Evolutionary conservation across 306 rosid species (phyloP).

Genomic region (Prunus mume): DNA sequence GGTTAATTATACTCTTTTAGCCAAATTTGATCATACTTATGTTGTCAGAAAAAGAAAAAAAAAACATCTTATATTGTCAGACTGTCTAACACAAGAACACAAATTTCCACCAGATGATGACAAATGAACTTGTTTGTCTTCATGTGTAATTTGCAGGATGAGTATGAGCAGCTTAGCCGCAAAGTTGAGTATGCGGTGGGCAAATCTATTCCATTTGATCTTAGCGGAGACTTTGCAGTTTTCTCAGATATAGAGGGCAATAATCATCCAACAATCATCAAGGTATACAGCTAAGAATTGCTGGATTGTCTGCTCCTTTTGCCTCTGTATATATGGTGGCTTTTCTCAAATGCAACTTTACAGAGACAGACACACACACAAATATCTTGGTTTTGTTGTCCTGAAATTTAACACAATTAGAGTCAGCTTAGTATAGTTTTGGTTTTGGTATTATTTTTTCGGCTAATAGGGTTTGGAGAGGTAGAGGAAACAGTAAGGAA

Average conservation of each 20-base stretch:
- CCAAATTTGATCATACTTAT: not conserved
- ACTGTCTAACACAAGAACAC: not conserved
- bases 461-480: too few species aligned
- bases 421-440: too few species aligned
- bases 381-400: too few species aligned
- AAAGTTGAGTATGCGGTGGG: constrained; percentile 35
- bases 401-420: too few species aligned
- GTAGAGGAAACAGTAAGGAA: too few species aligned
- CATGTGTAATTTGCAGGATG: constrained; percentile 36
- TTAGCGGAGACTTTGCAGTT: constrained; percentile 26
- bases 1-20: not conserved
- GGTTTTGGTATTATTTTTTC: too few species aligned
- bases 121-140: not conserved
- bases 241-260: constrained; percentile 33
- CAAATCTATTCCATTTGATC: constrained; percentile 10
- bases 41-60: not conserved
- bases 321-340: not conserved
- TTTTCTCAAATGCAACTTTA: not conserved
- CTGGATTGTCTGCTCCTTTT: not conserved
- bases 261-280: constrained; percentile 54
- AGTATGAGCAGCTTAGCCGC: constrained; percentile 37
- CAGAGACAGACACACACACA: not conserved
- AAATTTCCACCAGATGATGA: not conserved
- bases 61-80: too few species aligned
- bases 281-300: constrained; percentile 30